These are phyloP conservation scores for Iris macrosiphon DNA, from an alignment of 106 monocot genomes.

Conservation along the genomic window DNA sequence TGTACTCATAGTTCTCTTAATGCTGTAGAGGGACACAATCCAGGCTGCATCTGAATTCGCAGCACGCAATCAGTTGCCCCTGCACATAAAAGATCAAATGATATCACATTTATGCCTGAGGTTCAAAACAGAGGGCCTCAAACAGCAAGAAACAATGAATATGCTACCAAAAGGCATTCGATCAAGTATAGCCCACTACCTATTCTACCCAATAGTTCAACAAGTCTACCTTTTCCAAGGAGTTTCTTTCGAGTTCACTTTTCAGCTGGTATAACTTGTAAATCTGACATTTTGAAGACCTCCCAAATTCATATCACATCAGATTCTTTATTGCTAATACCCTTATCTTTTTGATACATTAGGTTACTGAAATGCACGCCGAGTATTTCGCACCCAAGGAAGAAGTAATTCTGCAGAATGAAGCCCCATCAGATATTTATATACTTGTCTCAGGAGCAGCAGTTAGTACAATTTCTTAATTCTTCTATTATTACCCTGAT, in stretches of 20 bases:
- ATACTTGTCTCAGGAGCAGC: slow-evolving; percentile 66
- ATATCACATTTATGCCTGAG: slow-evolving; percentile 45
- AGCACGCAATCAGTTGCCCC: slow-evolving; percentile 46
- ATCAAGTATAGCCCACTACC: slow-evolving; percentile 37
- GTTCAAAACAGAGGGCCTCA: slow-evolving; percentile 1
- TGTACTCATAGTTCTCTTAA: not conserved
- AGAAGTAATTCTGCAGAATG: slow-evolving; percentile 52
- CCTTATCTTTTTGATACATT: not conserved
- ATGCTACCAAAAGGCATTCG: slow-evolving; percentile 30
- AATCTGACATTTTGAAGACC: not conserved
- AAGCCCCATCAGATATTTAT: slow-evolving; percentile 51
- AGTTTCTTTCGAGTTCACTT: slow-evolving; percentile 45
- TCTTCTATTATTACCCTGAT: slow-evolving; percentile 1
- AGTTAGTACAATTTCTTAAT: slow-evolving; percentile 26
- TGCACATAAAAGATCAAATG: slow-evolving; percentile 57
- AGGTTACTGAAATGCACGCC: slow-evolving; percentile 66
- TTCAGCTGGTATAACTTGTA: slow-evolving; percentile 41
- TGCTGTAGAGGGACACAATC: slow-evolving; percentile 42
- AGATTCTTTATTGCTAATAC: no score
- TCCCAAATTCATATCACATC: no score
- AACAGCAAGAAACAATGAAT: slow-evolving; percentile 52
- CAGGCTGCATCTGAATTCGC: slow-evolving; percentile 51
- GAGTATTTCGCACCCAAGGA: slow-evolving; percentile 72
- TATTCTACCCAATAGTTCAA: slow-evolving; percentile 34
- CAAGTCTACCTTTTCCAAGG: slow-evolving; percentile 41